Evolutionary conservation across 2,329 filamentous ascomycete species (phyloP), one percentile per base, ranked within the genome.

Genomic region (Ascochyta clinopodiicola): DNA sequence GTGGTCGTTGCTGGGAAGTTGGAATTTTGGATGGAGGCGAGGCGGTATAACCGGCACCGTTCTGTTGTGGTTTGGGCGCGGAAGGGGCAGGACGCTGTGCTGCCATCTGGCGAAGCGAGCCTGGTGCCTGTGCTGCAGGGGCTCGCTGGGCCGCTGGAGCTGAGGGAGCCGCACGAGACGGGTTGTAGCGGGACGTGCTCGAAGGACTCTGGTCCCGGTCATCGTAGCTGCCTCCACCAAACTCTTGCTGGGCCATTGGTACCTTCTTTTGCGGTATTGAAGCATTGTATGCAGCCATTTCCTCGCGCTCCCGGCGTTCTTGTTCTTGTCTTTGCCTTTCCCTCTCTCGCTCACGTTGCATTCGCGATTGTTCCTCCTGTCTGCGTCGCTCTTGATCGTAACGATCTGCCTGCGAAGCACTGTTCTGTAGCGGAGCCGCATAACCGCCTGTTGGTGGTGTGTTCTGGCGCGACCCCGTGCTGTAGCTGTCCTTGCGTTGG

Each of bases 201-300:
- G 80, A 75, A 21, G 76, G 77, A 50, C 77, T 79, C n/a, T 74
- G 60, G 57, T 80, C 80, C 56, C 77, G 67, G 32, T 73, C 60
- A 65, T 79, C 75, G 55, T 81, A 81, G 39, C 81, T 78, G 58
- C 82, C 81, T 58, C 86, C 89, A 53, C 91, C 91, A 64, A 98
- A 79, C 75, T 98, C 95, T 77, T 97, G 93, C 74, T 98, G 91
- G 29, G 93, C 92, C 62, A 95, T 70, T 2, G 91, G 91, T 10
- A 87, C 79, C 72, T 91, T 91, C 60, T 84, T 88, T 80, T 96
- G 90, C 29, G 92, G 94, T 56, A 97, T 79, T 22, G 91, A 92
- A 32, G 91, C 90, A 75, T 98, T 96, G 77, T 96, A 97, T 17
- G 87, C 91, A 71, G 95, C 92, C 64, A 91, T 82, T 46, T 96